Conservation (phyloP, 83 land plant genomes). For the Picea engelmannii region DNA sequence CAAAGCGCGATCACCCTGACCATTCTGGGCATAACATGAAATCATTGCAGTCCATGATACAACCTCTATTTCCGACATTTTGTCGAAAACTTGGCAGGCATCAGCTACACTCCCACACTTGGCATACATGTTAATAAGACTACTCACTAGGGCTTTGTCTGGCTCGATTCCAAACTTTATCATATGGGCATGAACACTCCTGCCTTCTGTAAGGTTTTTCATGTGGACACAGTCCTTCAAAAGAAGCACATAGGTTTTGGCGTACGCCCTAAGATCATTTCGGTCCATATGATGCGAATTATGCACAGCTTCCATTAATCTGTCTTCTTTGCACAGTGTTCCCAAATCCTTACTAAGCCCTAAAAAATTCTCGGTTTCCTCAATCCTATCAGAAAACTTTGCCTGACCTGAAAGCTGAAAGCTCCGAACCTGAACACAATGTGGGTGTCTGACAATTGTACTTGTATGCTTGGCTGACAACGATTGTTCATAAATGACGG, state of each 20-base stretch:
- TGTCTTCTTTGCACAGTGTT: background rate
- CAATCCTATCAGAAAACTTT: background rate
- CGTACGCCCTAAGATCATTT: background rate
- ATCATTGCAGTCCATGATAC: slow-evolving; percentile 23
- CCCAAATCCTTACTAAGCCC: background rate
- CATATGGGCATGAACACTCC: background rate
- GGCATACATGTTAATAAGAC: slow-evolving; percentile 17
- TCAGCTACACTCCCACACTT: slow-evolving; percentile 19
- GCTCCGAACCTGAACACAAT: background rate
- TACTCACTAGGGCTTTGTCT: background rate
- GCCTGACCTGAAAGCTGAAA: background rate
- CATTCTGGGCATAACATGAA: slow-evolving; percentile 12
- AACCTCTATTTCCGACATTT: background rate
- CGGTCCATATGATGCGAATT: background rate
- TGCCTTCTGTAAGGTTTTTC: background rate
- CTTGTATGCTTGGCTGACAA: background rate
- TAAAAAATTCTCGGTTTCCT: background rate
- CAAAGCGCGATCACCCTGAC: slow-evolving; percentile 26
- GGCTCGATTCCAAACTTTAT: background rate
- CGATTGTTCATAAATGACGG: background rate
- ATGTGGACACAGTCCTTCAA: background rate
- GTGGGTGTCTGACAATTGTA: background rate
- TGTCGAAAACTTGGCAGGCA: slow-evolving; percentile 1
- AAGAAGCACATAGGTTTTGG: background rate
- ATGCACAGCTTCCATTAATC: background rate